These are phyloP conservation scores for Populus davidiana DNA, from an alignment of 345 rosid species.

Conservation along the genomic window DNA sequence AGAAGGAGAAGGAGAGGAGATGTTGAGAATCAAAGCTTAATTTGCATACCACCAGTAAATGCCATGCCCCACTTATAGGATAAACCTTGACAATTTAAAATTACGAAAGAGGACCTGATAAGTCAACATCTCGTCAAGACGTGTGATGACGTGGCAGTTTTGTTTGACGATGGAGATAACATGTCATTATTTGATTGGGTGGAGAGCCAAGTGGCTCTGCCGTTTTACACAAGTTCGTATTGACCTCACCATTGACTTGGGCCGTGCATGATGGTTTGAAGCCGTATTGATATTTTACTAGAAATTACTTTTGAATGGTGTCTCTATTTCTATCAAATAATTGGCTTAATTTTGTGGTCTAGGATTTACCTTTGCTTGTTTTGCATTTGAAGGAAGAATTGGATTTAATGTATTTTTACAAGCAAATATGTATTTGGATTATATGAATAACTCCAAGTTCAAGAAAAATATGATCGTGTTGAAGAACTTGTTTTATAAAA, in stretches of 20 bases:
- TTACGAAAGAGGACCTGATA: not conserved
- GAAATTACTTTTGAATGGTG: not conserved
- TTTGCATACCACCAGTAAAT: not conserved
- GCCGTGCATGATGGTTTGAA: not conserved
- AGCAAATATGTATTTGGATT: too few species aligned
- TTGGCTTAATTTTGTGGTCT: too few species aligned
- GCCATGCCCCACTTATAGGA: not conserved
- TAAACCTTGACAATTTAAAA: too few species aligned
- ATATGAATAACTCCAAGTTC: too few species aligned
- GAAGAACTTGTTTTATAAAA: too few species aligned
- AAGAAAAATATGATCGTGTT: too few species aligned
- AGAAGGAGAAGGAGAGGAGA: not conserved
- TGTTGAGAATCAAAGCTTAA: not conserved
- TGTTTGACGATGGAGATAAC: not conserved
- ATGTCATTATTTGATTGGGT: not conserved
- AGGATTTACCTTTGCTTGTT: conserved; percentile 27
- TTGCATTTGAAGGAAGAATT: conserved; percentile 34
- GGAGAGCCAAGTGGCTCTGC: not conserved
- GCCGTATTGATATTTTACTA: not conserved
- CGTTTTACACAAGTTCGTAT: not conserved
- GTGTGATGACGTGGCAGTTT: not conserved
- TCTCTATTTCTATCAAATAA: not conserved
- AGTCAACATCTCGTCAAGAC: not conserved
- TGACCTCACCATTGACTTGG: conserved; percentile 1
- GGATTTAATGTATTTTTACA: not conserved